Percentiles rank a stretch among this genome's conserved stretches.
phyloP scores from a whole-genome alignment of 768 basidiomycete genomes.

The Crucibulum laeve region DNA sequence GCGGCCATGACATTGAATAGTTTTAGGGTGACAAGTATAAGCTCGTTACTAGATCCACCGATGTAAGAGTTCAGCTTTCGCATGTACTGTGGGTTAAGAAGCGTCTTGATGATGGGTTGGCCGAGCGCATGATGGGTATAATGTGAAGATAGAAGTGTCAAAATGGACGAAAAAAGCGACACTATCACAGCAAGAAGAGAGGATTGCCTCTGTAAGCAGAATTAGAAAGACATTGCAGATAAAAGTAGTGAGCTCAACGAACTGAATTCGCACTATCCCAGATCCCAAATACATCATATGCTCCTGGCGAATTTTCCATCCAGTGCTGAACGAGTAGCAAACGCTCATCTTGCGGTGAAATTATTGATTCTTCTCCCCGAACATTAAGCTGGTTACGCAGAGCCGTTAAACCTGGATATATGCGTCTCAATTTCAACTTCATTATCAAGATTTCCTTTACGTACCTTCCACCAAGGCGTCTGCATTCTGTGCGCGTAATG shows the following conservation, averaged over 20 bases:
- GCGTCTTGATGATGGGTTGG: constrained; percentile 52
- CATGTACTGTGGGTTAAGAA: constrained; percentile 53
- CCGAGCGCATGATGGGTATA: constrained; percentile 65
- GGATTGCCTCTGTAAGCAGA: constrained; percentile 34
- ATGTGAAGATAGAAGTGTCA: constrained; percentile 62
- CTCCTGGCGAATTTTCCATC: constrained; percentile 54
- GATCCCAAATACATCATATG: constrained; percentile 55
- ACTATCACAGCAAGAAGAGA: constrained; percentile 39
- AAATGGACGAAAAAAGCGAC: constrained; percentile 53
- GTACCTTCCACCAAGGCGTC: background rate
- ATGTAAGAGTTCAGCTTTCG: constrained; percentile 61
- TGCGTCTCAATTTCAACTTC: background rate
- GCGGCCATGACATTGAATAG: constrained; percentile 56
- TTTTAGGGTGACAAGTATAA: constrained; percentile 62
- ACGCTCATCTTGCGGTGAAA: constrained; percentile 56
- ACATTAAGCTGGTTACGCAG: constrained; percentile 63
- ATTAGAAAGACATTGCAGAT: background rate
- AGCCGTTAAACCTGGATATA: constrained; percentile 35
- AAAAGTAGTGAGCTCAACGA: constrained; percentile 12
- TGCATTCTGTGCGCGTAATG: background rate
- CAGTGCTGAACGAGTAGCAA: constrained; percentile 57
- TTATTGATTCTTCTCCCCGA: constrained; percentile 38
- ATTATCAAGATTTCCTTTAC: background rate
- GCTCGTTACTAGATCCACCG: constrained; percentile 56
- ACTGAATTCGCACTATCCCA: constrained; percentile 58